Percentiles rank a stretch among this genome's conserved stretches.
Conservation (phyloP, 768 basidiomycete species). For the Multifurca ochricompacta region DNA sequence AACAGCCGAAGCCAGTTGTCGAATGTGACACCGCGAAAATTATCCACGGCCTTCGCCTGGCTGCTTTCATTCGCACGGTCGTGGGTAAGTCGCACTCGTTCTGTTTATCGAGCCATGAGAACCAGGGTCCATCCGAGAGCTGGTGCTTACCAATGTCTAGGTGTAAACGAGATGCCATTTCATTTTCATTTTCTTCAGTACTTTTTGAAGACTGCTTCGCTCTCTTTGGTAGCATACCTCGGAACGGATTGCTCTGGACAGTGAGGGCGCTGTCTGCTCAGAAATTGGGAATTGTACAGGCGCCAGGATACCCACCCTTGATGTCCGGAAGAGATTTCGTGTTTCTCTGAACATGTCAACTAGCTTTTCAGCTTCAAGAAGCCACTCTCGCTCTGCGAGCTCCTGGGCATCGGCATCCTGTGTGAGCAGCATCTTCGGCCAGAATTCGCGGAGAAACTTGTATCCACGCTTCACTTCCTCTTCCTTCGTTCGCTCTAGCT, state of each 20-base stretch:
- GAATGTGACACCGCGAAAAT: constrained; percentile 76
- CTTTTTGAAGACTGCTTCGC: constrained; percentile 27
- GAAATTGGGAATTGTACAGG: neutral
- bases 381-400: constrained; percentile 62
- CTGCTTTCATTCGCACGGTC: constrained; percentile 39
- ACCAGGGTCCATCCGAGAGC: neutral
- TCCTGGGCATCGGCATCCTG: constrained; percentile 34
- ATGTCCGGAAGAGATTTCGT: constrained; percentile 70
- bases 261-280: neutral
- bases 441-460: constrained; percentile 51
- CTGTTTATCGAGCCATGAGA: constrained; percentile 29
- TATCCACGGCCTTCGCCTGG: constrained; percentile 41
- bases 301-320: constrained; percentile 42
- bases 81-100: constrained; percentile 47
- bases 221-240: constrained; percentile 59
- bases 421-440: constrained; percentile 43
- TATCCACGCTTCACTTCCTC: constrained; percentile 57
- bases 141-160: constrained; percentile 54
- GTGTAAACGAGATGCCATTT: constrained; percentile 70
- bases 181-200: constrained; percentile 56
- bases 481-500: constrained; percentile 30
- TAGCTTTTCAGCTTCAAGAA: constrained; percentile 76
- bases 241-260: constrained; percentile 45
- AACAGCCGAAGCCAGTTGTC: constrained; percentile 81
- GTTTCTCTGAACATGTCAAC: constrained; percentile 89